These are phyloP conservation scores for Aspergillus steynii DNA, from an alignment of 495 filamentous ascomycete species.

Conservation along the genomic window DNA sequence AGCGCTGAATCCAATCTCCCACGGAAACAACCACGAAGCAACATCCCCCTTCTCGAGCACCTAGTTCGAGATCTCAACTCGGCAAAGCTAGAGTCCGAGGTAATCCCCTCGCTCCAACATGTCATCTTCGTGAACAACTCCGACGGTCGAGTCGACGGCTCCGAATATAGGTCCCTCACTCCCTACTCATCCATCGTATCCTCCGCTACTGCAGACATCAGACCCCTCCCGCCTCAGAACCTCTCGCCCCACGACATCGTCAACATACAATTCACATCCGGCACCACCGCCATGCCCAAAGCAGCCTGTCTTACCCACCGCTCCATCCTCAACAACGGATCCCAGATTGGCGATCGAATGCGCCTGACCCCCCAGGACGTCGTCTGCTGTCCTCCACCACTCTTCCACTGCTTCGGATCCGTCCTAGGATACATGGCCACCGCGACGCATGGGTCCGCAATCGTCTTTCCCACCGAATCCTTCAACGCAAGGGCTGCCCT, in stretches of 20 bases:
- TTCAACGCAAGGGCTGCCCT: conserved; percentile 80
- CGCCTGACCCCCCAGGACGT: conserved; percentile 68
- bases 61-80: conserved; percentile 61
- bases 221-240: conserved; percentile 36
- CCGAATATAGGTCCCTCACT: conserved; percentile 47
- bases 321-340: conserved; percentile 88
- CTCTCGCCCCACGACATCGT: conserved; percentile 71
- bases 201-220: conserved; percentile 50
- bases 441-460: conserved; percentile 78
- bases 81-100: conserved; percentile 57
- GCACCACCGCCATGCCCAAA: conserved; percentile 87
- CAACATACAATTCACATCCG: conserved; percentile 97
- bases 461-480: conserved; percentile 84
- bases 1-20: conserved; percentile 83
- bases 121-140: conserved; percentile 86
- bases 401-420: conserved; percentile 92
- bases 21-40: conserved; percentile 75
- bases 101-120: conserved; percentile 66
- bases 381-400: conserved; percentile 81
- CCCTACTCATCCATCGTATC: conserved; percentile 51
- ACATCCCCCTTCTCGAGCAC: conserved; percentile 65
- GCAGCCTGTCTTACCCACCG: conserved; percentile 85
- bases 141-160: conserved; percentile 52
- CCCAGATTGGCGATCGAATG: conserved; percentile 80
- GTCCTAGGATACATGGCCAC: conserved; percentile 95